Evolutionary conservation across 2,329 filamentous ascomycete genomes (phyloP).

Genomic region (Berkeleyomyces rouxiae): DNA sequence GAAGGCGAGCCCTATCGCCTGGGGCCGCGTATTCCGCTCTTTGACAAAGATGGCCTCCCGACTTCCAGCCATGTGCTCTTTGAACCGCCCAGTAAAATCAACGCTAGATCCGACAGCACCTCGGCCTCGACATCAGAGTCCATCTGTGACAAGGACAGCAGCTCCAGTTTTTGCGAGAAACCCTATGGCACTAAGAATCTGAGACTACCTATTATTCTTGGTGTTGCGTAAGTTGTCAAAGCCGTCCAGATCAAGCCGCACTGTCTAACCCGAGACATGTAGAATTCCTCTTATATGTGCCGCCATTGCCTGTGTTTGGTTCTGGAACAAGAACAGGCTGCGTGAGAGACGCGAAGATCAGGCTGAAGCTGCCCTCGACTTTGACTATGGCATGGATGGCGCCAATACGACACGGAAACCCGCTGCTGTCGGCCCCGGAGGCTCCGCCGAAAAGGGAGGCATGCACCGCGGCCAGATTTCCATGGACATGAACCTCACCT

Average conservation of each 20-base stretch:
- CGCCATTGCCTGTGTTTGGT: slow-evolving; percentile 49
- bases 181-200: slow-evolving; percentile 36
- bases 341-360: slow-evolving; percentile 62
- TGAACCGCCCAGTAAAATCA: neutral
- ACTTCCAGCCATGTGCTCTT: slow-evolving; percentile 4
- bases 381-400: slow-evolving; percentile 76
- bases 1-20: slow-evolving; percentile 6
- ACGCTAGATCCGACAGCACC: neutral
- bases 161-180: slow-evolving; percentile 37
- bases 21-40: slow-evolving; percentile 3
- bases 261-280: slow-evolving; percentile 7
- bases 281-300: slow-evolving; percentile 64
- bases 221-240: slow-evolving; percentile 45
- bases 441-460: slow-evolving; percentile 32
- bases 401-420: slow-evolving; percentile 22
- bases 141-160: slow-evolving; percentile 5
- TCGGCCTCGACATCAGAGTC: neutral
- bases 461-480: slow-evolving; percentile 40
- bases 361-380: slow-evolving; percentile 71
- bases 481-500: slow-evolving; percentile 59
- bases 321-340: slow-evolving; percentile 63
- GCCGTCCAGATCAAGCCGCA: neutral
- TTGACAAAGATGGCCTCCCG: neutral
- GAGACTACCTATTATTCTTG: slow-evolving; percentile 50
- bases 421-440: slow-evolving; percentile 14